phyloP scores from a whole-genome alignment of 176 grass and related monocot species.

The Paspalum notatum region DNA sequence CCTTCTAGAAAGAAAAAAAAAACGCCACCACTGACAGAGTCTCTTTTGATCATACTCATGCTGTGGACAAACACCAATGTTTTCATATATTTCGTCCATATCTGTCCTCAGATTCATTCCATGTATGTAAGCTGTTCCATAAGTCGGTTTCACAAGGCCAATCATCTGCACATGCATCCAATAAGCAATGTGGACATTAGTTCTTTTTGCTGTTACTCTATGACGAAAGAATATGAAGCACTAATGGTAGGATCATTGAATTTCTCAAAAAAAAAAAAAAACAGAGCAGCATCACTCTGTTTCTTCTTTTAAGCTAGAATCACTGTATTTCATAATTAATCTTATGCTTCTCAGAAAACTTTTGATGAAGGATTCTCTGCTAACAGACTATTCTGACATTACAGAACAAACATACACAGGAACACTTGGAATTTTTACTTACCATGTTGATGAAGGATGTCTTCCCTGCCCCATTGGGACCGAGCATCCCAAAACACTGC shows the following conservation, averaged over 20 bases:
- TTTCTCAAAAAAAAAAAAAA: too few species aligned
- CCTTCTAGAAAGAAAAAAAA: neutral
- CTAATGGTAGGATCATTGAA: neutral
- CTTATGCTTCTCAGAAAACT: neutral
- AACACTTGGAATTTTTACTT: neutral
- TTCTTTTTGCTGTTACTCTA: neutral
- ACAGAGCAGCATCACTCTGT: neutral
- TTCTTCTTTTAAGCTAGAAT: neutral
- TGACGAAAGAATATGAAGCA: neutral
- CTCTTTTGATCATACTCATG: slow-evolving; percentile 65
- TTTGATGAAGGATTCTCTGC: neutral
- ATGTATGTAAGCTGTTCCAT: slow-evolving; percentile 80
- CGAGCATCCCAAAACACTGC: slow-evolving; percentile 77
- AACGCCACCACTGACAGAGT: neutral
- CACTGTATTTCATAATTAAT: too few species aligned
- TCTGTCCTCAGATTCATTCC: slow-evolving; percentile 77
- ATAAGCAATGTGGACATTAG: neutral
- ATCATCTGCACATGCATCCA: slow-evolving; percentile 61
- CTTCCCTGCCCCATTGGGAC: slow-evolving; percentile 76
- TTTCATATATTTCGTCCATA: slow-evolving; percentile 75
- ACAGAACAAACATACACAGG: neutral
- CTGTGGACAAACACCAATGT: slow-evolving; percentile 87
- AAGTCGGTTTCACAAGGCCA: slow-evolving; percentile 60
- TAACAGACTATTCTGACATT: neutral
- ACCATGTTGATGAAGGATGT: slow-evolving; percentile 76